Evolutionary conservation across 768 basidiomycete species (phyloP).

Genomic region (Tephrocybe sp.): DNA sequence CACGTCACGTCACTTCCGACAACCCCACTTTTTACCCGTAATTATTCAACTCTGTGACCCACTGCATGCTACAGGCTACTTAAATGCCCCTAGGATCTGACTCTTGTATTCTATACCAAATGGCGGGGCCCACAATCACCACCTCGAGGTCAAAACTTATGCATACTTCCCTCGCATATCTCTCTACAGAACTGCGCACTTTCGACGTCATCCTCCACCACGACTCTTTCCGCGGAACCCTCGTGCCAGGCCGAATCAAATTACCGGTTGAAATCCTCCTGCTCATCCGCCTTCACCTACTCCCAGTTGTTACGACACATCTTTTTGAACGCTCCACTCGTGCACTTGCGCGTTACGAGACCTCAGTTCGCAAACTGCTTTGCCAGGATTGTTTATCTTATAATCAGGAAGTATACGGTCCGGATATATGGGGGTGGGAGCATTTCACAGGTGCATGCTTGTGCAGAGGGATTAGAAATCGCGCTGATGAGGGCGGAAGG

Average conservation of each 20-base stretch:
- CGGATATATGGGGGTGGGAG: slow-evolving; percentile 54
- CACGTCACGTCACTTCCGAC: slow-evolving; percentile 38
- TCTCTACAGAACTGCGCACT: slow-evolving; percentile 45
- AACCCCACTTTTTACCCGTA: slow-evolving; percentile 20
- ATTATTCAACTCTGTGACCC: slow-evolving; percentile 10
- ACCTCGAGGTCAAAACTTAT: slow-evolving; percentile 45
- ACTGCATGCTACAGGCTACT: slow-evolving; percentile 11
- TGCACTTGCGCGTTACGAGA: slow-evolving; percentile 43
- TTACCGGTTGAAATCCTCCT: slow-evolving; percentile 57
- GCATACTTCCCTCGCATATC: slow-evolving; percentile 51
- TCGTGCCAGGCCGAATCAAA: slow-evolving; percentile 14
- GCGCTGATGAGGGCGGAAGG: neutral
- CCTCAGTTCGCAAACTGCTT: slow-evolving; percentile 38
- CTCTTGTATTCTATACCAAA: slow-evolving; percentile 7
- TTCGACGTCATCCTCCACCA: slow-evolving; percentile 40
- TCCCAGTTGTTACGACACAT: slow-evolving; percentile 39
- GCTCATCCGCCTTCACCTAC: slow-evolving; percentile 47
- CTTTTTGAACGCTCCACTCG: slow-evolving; percentile 41
- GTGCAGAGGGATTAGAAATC: slow-evolving; percentile 29
- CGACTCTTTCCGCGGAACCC: slow-evolving; percentile 10
- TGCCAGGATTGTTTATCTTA: slow-evolving; percentile 52
- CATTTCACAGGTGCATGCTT: slow-evolving; percentile 49
- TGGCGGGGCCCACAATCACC: slow-evolving; percentile 26
- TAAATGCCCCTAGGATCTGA: slow-evolving; percentile 1
- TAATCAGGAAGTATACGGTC: slow-evolving; percentile 54